phyloP scores from a whole-genome alignment of 768 basidiomycete genomes.

The Boletales sp. region DNA sequence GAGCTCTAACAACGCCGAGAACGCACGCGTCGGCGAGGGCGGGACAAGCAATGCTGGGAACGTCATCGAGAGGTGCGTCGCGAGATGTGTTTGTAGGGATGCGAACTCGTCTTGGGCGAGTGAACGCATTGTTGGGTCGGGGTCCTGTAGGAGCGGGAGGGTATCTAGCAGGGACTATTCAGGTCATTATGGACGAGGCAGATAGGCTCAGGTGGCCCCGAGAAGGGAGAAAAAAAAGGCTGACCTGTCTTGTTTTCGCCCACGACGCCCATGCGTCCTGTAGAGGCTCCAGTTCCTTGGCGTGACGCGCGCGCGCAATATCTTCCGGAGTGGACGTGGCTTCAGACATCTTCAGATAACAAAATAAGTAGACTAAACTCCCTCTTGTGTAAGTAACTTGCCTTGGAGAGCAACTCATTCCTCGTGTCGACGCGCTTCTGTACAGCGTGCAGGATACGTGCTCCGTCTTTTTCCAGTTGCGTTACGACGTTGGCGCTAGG shows the following conservation, averaged over 20 bases:
- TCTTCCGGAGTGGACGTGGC: constrained; percentile 34
- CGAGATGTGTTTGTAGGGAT: constrained; percentile 36
- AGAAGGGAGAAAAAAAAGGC: constrained; percentile 13
- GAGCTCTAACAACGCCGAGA: constrained; percentile 84
- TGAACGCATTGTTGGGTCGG: constrained; percentile 70
- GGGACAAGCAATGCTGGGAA: constrained; percentile 78
- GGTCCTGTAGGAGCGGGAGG: constrained; percentile 57
- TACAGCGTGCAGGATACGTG: constrained; percentile 52
- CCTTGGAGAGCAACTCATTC: constrained; percentile 42
- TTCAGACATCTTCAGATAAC: too few species aligned
- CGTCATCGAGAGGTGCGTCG: constrained; percentile 30
- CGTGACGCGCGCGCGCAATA: constrained; percentile 52
- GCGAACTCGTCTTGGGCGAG: constrained; percentile 69
- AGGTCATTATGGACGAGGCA: neutral
- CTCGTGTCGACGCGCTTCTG: constrained; percentile 52
- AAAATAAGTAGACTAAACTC: neutral
- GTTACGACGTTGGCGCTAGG: constrained; percentile 12
- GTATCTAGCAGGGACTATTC: constrained; percentile 68
- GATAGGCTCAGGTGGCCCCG: neutral
- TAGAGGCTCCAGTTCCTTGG: constrained; percentile 69
- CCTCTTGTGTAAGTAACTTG: constrained; percentile 12
- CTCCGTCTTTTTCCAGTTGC: constrained; percentile 41
- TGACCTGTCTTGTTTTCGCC: constrained; percentile 52
- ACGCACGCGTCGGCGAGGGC: constrained; percentile 55
- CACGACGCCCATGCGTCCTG: constrained; percentile 67